Conservation (phyloP, 164 flowering plant genomes). For the Echeveria elegans region DNA sequence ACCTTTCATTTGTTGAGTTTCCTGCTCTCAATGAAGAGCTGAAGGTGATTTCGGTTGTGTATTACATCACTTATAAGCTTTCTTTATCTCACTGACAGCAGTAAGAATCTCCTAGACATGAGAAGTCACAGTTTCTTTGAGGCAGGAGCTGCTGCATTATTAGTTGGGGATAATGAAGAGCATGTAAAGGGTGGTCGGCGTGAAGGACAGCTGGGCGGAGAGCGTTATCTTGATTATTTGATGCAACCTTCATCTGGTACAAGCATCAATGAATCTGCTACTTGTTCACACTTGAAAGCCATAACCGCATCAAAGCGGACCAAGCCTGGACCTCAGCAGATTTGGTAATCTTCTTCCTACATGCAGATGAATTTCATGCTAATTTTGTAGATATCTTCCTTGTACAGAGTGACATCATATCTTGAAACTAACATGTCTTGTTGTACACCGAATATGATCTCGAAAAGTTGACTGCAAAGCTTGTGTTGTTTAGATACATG, state of each 20-base stretch:
- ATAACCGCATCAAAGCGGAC: conserved; percentile 85
- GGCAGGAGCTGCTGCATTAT: conserved; percentile 95
- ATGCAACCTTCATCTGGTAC: conserved; percentile 76
- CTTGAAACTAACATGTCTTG: no score
- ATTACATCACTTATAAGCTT: not conserved
- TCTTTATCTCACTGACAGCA: conserved; percentile 41
- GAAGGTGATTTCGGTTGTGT: not conserved
- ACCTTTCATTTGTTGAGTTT: not conserved
- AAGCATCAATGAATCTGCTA: conserved; percentile 54
- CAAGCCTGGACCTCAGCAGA: conserved; percentile 58
- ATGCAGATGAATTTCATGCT: not conserved
- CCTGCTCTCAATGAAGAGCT: not conserved
- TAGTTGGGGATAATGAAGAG: conserved; percentile 75
- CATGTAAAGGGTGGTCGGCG: conserved; percentile 69
- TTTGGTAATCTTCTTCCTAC: conserved; percentile 46
- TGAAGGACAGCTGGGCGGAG: conserved; percentile 40
- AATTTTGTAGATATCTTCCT: not conserved
- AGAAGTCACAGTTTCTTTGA: conserved; percentile 61
- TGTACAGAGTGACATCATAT: not conserved
- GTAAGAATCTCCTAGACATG: conserved; percentile 39
- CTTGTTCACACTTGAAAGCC: conserved; percentile 79
- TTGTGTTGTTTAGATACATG: not conserved
- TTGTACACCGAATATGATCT: not conserved
- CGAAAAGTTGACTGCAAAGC: not conserved
- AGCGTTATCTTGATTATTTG: conserved; percentile 72